phyloP scores from a whole-genome alignment of 768 basidiomycete genomes.

The Pholiota microspora region DNA sequence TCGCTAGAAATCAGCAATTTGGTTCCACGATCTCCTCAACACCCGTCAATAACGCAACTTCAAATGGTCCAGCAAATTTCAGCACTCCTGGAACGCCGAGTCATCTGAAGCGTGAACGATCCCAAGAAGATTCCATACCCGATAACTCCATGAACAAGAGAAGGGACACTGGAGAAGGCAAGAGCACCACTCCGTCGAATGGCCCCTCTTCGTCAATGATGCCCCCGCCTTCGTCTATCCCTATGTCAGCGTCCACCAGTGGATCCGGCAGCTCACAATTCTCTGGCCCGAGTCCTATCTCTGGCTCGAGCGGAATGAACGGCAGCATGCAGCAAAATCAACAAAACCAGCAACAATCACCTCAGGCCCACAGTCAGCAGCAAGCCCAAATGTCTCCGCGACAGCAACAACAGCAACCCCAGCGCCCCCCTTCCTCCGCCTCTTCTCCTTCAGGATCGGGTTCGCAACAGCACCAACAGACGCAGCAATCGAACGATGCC shows the following conservation, averaged over 20 bases:
- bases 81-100: conserved; percentile 9
- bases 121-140: conserved; percentile 44
- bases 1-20: no score
- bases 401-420: conserved; percentile 5
- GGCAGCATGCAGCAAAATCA: not conserved
- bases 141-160: conserved; percentile 48
- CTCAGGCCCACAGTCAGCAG: conserved; percentile 1
- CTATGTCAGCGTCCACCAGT: conserved; percentile 1
- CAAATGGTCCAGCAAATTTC: not conserved
- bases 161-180: conserved; percentile 61
- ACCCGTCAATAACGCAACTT: not conserved
- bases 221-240: conserved; percentile 35
- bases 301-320: not conserved
- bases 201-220: conserved; percentile 24
- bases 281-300: not conserved
- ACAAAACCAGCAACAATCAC: conserved; percentile 3
- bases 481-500: conserved; percentile 1
- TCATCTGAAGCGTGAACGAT: conserved; percentile 60
- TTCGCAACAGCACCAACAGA: conserved; percentile 3
- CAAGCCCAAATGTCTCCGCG: not conserved
- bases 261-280: conserved; percentile 4
- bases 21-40: not conserved
- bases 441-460: conserved; percentile 2
- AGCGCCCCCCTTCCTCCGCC: conserved; percentile 4
- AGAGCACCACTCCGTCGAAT: conserved; percentile 1